Conservation (phyloP, 257 asterid genomes). For the Cinchona pubescens region DNA sequence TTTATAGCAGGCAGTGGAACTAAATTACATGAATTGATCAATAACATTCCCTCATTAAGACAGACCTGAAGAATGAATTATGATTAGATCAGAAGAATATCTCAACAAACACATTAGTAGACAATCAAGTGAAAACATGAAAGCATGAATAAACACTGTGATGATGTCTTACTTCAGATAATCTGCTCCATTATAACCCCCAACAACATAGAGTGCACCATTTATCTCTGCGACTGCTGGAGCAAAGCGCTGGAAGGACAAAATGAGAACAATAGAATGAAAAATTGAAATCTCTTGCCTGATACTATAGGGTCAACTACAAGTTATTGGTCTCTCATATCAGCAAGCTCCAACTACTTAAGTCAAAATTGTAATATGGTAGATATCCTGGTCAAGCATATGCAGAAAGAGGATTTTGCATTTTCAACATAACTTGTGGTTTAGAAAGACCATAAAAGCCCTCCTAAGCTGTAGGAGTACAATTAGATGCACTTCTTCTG, state of each 20-base stretch:
- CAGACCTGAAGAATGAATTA: background rate
- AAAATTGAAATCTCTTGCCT: background rate
- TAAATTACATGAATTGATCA: background rate
- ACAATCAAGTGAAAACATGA: background rate
- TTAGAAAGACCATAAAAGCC: background rate
- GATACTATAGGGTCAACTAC: background rate
- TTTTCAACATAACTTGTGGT: background rate
- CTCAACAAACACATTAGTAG: background rate
- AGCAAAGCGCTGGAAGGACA: slow-evolving; percentile 45
- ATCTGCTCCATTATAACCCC: slow-evolving; percentile 60
- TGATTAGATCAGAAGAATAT: background rate
- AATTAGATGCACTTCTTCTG: background rate
- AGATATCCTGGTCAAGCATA: background rate
- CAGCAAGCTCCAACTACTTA: background rate
- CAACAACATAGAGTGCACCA: slow-evolving; percentile 59
- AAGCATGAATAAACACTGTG: background rate
- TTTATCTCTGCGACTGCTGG: slow-evolving; percentile 50
- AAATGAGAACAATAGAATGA: slow-evolving; percentile 3
- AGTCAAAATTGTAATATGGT: background rate
- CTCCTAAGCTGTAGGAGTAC: background rate
- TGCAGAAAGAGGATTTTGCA: background rate
- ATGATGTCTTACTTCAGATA: slow-evolving; percentile 47
- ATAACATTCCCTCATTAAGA: background rate
- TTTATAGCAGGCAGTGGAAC: background rate
- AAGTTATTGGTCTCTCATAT: background rate